Conservation (phyloP, 1,284 basidiomycete species). For the Trichosporon ovoides region DNA sequence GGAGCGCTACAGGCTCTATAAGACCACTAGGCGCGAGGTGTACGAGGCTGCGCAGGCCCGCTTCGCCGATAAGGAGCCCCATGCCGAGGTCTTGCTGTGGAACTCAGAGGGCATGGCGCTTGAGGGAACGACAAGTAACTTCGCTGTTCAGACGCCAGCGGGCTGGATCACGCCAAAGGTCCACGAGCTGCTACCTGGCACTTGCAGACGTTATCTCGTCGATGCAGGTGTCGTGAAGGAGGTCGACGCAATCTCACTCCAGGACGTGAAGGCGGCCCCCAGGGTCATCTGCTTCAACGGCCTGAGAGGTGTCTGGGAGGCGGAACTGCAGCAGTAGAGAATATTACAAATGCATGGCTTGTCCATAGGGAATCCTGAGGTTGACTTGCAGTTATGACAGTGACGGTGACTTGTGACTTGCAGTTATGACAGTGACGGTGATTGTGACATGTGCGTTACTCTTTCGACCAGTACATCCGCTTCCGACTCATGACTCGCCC, state of each 20-base stretch:
- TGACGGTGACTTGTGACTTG: neutral
- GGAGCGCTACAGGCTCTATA: constrained; percentile 28
- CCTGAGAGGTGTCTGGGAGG: constrained; percentile 43
- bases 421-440: neutral
- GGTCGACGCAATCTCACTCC: constrained; percentile 25
- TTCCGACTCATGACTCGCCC: neutral
- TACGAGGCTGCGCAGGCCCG: constrained; percentile 34
- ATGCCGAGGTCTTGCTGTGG: neutral
- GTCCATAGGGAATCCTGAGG: neutral
- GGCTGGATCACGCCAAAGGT: constrained; percentile 38
- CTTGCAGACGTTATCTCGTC: constrained; percentile 34
- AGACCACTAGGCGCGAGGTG: constrained; percentile 33
- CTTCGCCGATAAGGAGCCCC: constrained; percentile 6
- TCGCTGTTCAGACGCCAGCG: constrained; percentile 28
- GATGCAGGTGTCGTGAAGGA: constrained; percentile 25
- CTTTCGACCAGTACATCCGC: neutral
- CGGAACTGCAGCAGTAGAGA: constrained; percentile 19
- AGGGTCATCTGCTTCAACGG: constrained; percentile 43
- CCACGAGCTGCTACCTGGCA: constrained; percentile 31
- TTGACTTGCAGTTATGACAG: too few relatives aligned
- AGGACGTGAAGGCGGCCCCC: constrained; percentile 22
- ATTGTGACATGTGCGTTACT: neutral
- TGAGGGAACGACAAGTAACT: constrained; percentile 43
- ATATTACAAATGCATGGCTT: constrained; percentile 6
- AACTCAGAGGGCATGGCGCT: neutral